Percentiles rank a stretch among this genome's conserved stretches.
phyloP scores from a whole-genome alignment of 306 rosid species.

The Biancaea sappan region DNA sequence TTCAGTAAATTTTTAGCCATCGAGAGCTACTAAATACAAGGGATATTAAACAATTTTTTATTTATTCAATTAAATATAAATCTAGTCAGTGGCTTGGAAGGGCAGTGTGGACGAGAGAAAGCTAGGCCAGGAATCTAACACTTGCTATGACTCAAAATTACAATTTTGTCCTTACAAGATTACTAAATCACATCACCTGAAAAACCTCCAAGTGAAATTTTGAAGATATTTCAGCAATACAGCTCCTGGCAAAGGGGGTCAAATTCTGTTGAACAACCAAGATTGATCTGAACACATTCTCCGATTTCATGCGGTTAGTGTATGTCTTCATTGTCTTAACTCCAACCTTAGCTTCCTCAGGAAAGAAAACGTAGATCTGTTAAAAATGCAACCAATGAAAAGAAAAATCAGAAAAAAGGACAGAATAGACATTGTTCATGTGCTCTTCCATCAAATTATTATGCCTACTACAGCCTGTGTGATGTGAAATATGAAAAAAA shows the following conservation, averaged over 20 bases:
- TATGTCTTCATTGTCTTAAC: slow-evolving; percentile 66
- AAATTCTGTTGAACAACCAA: slow-evolving; percentile 66
- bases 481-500: neutral
- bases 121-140: neutral
- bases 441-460: neutral
- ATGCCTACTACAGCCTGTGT: neutral
- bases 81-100: neutral
- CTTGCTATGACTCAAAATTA: neutral
- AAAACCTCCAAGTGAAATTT: slow-evolving; percentile 78
- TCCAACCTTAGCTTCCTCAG: slow-evolving; percentile 73
- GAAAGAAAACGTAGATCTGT: slow-evolving; percentile 83
- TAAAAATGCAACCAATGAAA: slow-evolving; percentile 23
- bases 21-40: neutral
- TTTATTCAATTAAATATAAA: neutral
- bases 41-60: neutral
- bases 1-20: neutral
- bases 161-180: neutral
- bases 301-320: slow-evolving; percentile 68
- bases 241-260: slow-evolving; percentile 63
- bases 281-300: slow-evolving; percentile 69
- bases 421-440: neutral
- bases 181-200: slow-evolving; percentile 52
- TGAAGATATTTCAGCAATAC: slow-evolving; percentile 52
- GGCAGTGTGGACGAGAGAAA: neutral
- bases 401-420: neutral